Conservation (phyloP, 2,329 filamentous ascomycete species). For the Fusarium gaditjirri region DNA sequence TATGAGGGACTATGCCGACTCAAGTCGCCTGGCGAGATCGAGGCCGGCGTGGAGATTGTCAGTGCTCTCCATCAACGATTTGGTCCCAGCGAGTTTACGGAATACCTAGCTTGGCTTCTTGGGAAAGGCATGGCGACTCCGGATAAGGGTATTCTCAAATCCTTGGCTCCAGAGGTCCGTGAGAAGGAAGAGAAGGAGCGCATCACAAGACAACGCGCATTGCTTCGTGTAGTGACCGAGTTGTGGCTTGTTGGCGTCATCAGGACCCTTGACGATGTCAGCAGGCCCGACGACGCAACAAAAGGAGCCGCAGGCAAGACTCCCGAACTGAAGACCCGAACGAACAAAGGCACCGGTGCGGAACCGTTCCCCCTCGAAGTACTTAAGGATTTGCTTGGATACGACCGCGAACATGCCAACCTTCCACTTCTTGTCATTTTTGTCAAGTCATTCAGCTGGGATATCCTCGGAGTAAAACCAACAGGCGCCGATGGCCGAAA, state of each 20-base stretch:
- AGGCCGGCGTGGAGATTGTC: slow-evolving; percentile 90
- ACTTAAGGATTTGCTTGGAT: slow-evolving; percentile 93
- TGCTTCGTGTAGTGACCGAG: slow-evolving; percentile 92
- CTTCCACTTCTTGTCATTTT: slow-evolving; percentile 92
- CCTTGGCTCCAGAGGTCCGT: slow-evolving; percentile 79
- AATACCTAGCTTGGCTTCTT: slow-evolving; percentile 90
- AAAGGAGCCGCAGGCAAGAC: slow-evolving; percentile 72
- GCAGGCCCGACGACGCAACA: slow-evolving; percentile 70
- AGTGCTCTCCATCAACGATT: slow-evolving; percentile 97
- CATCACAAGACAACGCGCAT: slow-evolving; percentile 82
- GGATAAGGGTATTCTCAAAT: slow-evolving; percentile 85
- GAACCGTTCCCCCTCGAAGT: slow-evolving; percentile 97
- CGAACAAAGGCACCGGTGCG: slow-evolving; percentile 69
- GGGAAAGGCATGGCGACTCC: slow-evolving; percentile 92
- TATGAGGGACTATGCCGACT: slow-evolving; percentile 94
- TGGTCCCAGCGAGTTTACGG: slow-evolving; percentile 88
- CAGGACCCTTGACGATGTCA: slow-evolving; percentile 78
- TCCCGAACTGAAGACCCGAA: slow-evolving; percentile 67
- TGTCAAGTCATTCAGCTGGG: slow-evolving; percentile 96
- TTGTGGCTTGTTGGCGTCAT: slow-evolving; percentile 93
- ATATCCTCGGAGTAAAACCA: slow-evolving; percentile 84
- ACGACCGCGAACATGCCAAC: slow-evolving; percentile 93
- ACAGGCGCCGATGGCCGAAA: slow-evolving; percentile 82
- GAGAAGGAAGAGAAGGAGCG: slow-evolving; percentile 98
- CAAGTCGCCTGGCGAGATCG: slow-evolving; percentile 90